phyloP scores from a whole-genome alignment of 1,284 basidiomycete species.

The Ustilago xerochloae region DNA sequence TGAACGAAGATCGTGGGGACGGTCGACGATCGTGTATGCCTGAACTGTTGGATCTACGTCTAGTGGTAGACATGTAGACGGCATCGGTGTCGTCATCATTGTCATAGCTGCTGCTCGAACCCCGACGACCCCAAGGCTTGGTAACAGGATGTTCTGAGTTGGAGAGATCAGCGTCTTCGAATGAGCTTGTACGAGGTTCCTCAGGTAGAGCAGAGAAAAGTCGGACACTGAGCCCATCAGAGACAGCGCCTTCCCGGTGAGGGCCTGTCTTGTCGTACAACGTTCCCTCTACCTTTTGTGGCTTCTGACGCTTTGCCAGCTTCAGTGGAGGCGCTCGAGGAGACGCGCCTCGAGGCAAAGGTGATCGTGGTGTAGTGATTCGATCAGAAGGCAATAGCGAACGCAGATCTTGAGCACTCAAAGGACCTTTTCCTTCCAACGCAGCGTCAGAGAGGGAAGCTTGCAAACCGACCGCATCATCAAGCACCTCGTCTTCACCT shows the following conservation, averaged over 20 bases:
- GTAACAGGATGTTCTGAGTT: constrained; percentile 47
- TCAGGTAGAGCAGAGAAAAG: constrained; percentile 50
- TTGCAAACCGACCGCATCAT: constrained; percentile 22
- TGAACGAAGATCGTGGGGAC: constrained; percentile 27
- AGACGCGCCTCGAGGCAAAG: constrained; percentile 12
- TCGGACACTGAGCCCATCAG: constrained; percentile 64
- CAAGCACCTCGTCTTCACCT: constrained; percentile 13
- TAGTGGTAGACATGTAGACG: constrained; percentile 16
- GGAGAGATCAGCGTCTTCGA: constrained; percentile 35
- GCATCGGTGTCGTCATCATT: constrained; percentile 20
- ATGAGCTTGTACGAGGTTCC: constrained; percentile 20
- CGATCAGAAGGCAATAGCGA: constrained; percentile 10
- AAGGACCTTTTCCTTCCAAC: constrained; percentile 34
- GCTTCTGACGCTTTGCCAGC: constrained; percentile 48
- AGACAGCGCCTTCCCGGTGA: constrained; percentile 61
- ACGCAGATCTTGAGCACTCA: constrained; percentile 34
- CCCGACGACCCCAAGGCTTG: constrained; percentile 39
- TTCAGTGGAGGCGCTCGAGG: constrained; percentile 45
- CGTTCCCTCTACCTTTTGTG: constrained; percentile 63
- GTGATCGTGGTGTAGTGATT: constrained; percentile 4
- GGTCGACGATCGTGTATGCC: constrained; percentile 17
- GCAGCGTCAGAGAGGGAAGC: constrained; percentile 38
- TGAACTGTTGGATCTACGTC: constrained; percentile 24
- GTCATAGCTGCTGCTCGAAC: constrained; percentile 34
- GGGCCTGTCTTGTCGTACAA: constrained; percentile 64